phyloP scores from a whole-genome alignment of 2,329 filamentous ascomycete genomes.

The Stagonosporopsis vannaccii region DNA sequence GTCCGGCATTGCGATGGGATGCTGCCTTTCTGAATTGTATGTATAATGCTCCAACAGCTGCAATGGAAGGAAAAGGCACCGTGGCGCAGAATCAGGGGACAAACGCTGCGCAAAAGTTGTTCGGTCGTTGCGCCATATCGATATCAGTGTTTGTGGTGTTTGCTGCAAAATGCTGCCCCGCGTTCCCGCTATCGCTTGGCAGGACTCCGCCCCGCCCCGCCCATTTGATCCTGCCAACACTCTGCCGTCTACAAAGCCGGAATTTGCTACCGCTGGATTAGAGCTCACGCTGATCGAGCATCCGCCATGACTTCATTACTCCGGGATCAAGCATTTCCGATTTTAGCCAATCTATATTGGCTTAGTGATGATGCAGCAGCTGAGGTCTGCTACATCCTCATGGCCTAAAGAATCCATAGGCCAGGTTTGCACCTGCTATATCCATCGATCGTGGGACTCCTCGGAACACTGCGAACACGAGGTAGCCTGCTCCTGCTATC shows the following conservation, averaged over 20 bases:
- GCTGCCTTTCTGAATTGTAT: not conserved
- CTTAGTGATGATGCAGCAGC: not conserved
- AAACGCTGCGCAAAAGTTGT: conserved; percentile 10
- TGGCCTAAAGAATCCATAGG: not conserved
- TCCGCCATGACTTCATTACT: conserved; percentile 9
- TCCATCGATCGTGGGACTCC: not conserved
- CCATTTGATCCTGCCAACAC: not conserved
- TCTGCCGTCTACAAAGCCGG: not conserved
- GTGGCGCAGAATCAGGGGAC: not conserved
- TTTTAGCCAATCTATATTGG: not conserved
- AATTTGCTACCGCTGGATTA: not conserved
- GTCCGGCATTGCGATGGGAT: conserved; percentile 10
- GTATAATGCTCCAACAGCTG: not conserved
- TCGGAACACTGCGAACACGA: not conserved
- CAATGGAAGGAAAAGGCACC: not conserved
- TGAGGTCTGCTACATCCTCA: not conserved
- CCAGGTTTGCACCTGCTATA: not conserved
- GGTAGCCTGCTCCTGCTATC: not conserved
- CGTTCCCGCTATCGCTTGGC: conserved; percentile 14
- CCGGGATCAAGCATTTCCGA: not conserved
- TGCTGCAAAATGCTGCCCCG: conserved; percentile 18
- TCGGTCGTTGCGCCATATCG: not conserved
- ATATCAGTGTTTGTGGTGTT: conserved; percentile 16
- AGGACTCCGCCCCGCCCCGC: not conserved
- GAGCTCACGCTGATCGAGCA: not conserved